A percentile compares a stretch with the other conserved stretches of the same genome.
Evolutionary conservation across 106 monocot species (phyloP).

Genomic region (Dioscorea dumetorum): DNA sequence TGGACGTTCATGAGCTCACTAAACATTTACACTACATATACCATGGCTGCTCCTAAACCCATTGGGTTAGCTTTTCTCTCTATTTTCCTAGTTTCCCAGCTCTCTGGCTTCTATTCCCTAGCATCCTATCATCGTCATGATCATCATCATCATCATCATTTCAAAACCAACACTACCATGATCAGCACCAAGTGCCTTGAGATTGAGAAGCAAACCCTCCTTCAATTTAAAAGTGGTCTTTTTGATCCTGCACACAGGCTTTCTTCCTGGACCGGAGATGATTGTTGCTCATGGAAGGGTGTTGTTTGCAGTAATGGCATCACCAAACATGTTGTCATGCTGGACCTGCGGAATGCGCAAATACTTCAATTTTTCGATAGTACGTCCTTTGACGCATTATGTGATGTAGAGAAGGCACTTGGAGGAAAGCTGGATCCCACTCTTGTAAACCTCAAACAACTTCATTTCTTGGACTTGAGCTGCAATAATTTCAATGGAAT

Average conservation of each 20-base stretch:
- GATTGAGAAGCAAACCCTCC: neutral
- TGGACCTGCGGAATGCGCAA: conserved; percentile 4
- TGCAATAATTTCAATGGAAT: conserved; percentile 12
- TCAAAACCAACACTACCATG: too few relatives aligned
- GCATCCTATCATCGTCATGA: too few relatives aligned
- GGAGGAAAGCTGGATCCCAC: neutral
- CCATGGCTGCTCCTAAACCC: too few relatives aligned
- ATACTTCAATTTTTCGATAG: neutral
- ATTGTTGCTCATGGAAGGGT: conserved; percentile 43
- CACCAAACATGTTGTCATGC: conserved; percentile 20
- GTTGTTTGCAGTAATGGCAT: conserved; percentile 12
- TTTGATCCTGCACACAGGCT: neutral
- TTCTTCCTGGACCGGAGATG: conserved; percentile 21
- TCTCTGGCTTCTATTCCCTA: too few relatives aligned
- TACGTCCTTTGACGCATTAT: too few relatives aligned
- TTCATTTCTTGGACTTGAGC: conserved; percentile 32
- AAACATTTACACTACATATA: too few relatives aligned
- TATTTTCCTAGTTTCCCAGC: too few relatives aligned
- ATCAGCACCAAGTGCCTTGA: neutral
- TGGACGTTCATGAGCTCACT: too few relatives aligned
- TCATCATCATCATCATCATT: too few relatives aligned
- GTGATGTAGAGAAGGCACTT: too few relatives aligned
- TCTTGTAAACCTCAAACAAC: conserved; percentile 12
- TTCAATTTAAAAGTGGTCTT: conserved; percentile 17
- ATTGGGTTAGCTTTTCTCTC: too few relatives aligned